Evolutionary conservation across 805 yeast species (phyloP), one percentile per base, ranked within the genome.

Genomic region (Candida qinlingensis): DNA sequence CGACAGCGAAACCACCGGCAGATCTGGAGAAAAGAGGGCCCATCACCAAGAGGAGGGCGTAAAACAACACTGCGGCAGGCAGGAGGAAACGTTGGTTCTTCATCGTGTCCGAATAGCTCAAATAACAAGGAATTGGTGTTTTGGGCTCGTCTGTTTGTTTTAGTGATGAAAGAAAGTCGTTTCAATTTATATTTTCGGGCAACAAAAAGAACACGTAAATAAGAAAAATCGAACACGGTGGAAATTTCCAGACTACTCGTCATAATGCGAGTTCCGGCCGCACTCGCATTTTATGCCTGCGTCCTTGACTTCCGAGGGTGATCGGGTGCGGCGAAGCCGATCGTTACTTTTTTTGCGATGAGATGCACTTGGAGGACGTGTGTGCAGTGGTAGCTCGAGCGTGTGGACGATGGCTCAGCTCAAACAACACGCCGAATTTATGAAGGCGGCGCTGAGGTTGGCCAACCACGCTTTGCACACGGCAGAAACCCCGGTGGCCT

Each of bases 401-500:
- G 11, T 31, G 34, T 11, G 11, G 34, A 11, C 11, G 13, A 37
- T 37, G 46, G 25, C 5, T 4, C 10, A 26, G 13, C 9, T 35
- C 35, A 39, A 34, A 3, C n/a, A 9, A 10, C 59, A 61, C 43
- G 41, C 47, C n/a, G 44, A 61, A 57, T 71, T 68, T 55, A 83
- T 81, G 87, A 62, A 69, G 35, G 54, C 64, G 19, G 83, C 87
- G 3, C 58, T 79, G 12, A 63, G 71, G 34, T 72, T 79, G 39
- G 96, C 92, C 0, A 75, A 76, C 52, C 64, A 73, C 37, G 94
- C 96, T 0, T 69, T 89, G 26, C 70, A 70, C 39, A 67, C 68
- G n/a, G 79, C 77, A 39, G 96, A 88, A 58, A 91, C 88, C 0
- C 96, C 96, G 0, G 95, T 89, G 1, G 90, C 94, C 1, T 86